Evolutionary conservation across 139 green algal genomes (phyloP), one percentile per base, ranked within the genome.

Genomic region (Astrephomene gubernaculifera): DNA sequence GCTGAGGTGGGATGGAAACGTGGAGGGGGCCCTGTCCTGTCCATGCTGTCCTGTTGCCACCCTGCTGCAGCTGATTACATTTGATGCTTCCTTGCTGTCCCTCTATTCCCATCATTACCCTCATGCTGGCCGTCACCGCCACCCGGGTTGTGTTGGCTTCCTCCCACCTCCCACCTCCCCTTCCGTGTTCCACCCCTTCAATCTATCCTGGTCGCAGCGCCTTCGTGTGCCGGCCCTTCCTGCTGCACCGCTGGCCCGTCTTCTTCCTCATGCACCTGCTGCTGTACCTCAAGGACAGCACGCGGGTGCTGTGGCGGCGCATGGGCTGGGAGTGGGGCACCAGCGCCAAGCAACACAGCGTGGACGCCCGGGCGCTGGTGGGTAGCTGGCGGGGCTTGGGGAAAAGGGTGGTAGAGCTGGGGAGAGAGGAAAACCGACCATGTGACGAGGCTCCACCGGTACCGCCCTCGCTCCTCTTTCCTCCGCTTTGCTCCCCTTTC

Each of bases 241-340:
- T n/a, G n/a, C n/a, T n/a, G n/a, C n/a, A n/a, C n/a, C n/a, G n/a
- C n/a, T n/a, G n/a, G n/a, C n/a, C n/a, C n/a, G n/a, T n/a, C n/a
- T n/a, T n/a, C n/a, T n/a, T n/a, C n/a, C n/a, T n/a, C n/a, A n/a
- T n/a, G n/a, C n/a, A n/a, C n/a, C n/a, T n/a, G n/a, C n/a, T n/a
- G 68, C 68, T 74, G 24, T 74, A 35, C 3, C 19, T 74, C 68
- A 53, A 33, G 38, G 68, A 54, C 1, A 27, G 17, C 38, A 19
- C 52, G 24, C 31, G 35, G 38, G 68, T 25, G n/a, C 25, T 53
- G 24, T 54, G 25, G 68, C 68, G 39, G 7, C 7, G 22, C 24
- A 22, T 74, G 68, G 38, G 24, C 68, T 74, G 68, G 68, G 68
- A 74, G 38, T 74, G 68, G 68, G 68, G 29, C 68, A 33, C 25